Evolutionary conservation across 768 basidiomycete species (phyloP).

Genomic region (Pulveroboletus sp.): DNA sequence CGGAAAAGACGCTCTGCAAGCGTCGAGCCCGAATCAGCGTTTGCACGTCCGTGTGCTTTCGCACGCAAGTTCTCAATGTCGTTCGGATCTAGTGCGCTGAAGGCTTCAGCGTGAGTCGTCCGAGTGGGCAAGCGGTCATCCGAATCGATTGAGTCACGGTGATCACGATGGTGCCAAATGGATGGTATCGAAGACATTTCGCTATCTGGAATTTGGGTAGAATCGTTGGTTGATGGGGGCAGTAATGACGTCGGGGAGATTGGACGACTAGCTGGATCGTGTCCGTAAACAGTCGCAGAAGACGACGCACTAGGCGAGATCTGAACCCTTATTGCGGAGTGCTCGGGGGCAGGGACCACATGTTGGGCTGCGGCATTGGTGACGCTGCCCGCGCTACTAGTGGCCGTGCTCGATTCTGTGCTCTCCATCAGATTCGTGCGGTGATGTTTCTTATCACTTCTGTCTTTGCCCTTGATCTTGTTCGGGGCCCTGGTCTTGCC

Average conservation of each 20-base stretch:
- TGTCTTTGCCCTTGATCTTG: slow-evolving; percentile 30
- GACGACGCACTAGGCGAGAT: slow-evolving; percentile 19
- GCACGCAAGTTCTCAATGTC: slow-evolving; percentile 42
- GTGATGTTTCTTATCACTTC: slow-evolving; percentile 25
- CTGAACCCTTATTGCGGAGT: slow-evolving; percentile 9
- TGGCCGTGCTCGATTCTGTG: slow-evolving; percentile 27
- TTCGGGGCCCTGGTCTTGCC: slow-evolving; percentile 19
- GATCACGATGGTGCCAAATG: slow-evolving; percentile 10
- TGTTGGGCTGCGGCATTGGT: slow-evolving; percentile 6
- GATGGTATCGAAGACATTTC: slow-evolving; percentile 11
- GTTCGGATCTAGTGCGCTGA: slow-evolving; percentile 52
- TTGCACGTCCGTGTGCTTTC: slow-evolving; percentile 27
- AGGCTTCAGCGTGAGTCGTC: slow-evolving; percentile 61
- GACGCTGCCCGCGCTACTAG: slow-evolving; percentile 30
- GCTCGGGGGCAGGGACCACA: slow-evolving; percentile 5
- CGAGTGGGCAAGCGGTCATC: slow-evolving; percentile 35
- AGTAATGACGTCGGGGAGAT: slow-evolving; percentile 16
- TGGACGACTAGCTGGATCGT: slow-evolving; percentile 16
- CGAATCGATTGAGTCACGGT: slow-evolving; percentile 26
- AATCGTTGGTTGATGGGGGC: slow-evolving; percentile 6
- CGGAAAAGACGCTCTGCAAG: slow-evolving; percentile 21
- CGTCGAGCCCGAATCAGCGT: slow-evolving; percentile 16
- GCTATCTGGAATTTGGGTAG: slow-evolving; percentile 2
- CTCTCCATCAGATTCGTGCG: slow-evolving; percentile 27
- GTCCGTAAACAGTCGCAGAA: slow-evolving; percentile 3